Percentiles rank a stretch among this genome's conserved stretches.
Evolutionary conservation across 495 filamentous ascomycete genomes (phyloP).

Genomic region (Cudoniella acicularis): DNA sequence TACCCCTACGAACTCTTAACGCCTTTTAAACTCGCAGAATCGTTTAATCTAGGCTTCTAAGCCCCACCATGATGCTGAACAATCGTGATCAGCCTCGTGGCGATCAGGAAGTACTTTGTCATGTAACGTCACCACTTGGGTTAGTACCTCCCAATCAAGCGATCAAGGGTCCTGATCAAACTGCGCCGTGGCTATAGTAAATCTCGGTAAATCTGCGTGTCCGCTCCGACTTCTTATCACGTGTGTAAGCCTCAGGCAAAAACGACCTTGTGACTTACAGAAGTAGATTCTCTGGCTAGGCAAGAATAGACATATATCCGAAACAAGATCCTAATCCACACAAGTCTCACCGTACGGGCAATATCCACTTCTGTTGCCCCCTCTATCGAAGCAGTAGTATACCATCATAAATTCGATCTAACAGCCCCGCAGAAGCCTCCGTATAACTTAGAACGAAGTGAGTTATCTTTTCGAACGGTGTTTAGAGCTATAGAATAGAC

Average conservation of each 20-base stretch:
- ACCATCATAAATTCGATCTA: slow-evolving; percentile 12
- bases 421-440: slow-evolving; percentile 14
- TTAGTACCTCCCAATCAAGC: slow-evolving; percentile 17
- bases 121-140: not conserved
- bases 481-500: slow-evolving; percentile 17
- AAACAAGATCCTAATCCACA: slow-evolving; percentile 8
- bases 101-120: not conserved
- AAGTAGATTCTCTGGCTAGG: not conserved
- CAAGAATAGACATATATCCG: slow-evolving; percentile 1
- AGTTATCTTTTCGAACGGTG: slow-evolving; percentile 15
- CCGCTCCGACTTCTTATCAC: not conserved
- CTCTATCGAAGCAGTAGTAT: slow-evolving; percentile 8
- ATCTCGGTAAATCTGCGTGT: no score
- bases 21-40: slow-evolving; percentile 25
- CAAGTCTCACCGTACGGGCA: slow-evolving; percentile 4
- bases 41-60: slow-evolving; percentile 25
- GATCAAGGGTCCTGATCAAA: slow-evolving; percentile 12
- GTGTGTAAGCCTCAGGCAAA: not conserved
- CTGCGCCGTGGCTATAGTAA: slow-evolving; percentile 10
- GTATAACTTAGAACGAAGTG: slow-evolving; percentile 15
- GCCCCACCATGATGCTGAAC: slow-evolving; percentile 4
- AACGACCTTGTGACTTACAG: not conserved
- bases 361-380: not conserved
- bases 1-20: slow-evolving; percentile 27
- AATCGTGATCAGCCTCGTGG: not conserved